Evolutionary conservation across 2,329 filamentous ascomycete genomes (phyloP), one percentile per base, ranked within the genome.

Genomic region (Paracamarosporium sp.): DNA sequence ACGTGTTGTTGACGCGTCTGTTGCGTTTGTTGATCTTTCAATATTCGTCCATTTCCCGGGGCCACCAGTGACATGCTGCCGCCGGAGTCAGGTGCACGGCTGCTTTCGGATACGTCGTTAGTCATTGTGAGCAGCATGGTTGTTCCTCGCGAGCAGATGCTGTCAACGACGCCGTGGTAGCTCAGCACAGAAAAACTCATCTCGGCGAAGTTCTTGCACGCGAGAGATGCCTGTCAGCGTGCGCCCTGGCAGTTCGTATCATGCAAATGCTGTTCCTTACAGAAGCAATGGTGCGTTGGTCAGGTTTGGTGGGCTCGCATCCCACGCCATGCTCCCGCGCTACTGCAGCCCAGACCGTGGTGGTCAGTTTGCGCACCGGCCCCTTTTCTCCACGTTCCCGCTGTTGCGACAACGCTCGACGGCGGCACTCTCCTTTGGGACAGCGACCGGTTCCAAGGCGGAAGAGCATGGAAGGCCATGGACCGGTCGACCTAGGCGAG

Each of bases 381-480:
- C 64, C 58, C 22, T 9, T 27, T 61, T 62, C 58, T 66, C 61
- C 62, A 59, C 64, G 54, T 28, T 65, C 56, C 53, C 59, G 60
- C 27, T 17, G 27, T 17, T 36, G 43, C 28, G 45, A 44, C 25
- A 28, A 30, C 41, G 24, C 15, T 43, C 38, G 24, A 17, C 22
- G 20, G 24, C 24, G 35, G 25, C 17, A 20, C 27, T 12, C 25
- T 25, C n/a, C 35, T 48, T 38, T 20, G 46, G 33, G 28, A 3
- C 31, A 17, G 28, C 15, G 31, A 4, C 20, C n/a, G 31, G 1
- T 36, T 36, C 46, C 46, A 36, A 36, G 46, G 28, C 44, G 17
- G 28, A 15, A 35, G 44, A 33, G 25, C 20, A n/a, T 5, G 22
- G 12, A 43, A 11, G 11, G 38, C 22, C 17, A 15, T 8, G 15